Conservation (phyloP, 2,329 filamentous ascomycete genomes). For the Chaetomiaceae sp. region DNA sequence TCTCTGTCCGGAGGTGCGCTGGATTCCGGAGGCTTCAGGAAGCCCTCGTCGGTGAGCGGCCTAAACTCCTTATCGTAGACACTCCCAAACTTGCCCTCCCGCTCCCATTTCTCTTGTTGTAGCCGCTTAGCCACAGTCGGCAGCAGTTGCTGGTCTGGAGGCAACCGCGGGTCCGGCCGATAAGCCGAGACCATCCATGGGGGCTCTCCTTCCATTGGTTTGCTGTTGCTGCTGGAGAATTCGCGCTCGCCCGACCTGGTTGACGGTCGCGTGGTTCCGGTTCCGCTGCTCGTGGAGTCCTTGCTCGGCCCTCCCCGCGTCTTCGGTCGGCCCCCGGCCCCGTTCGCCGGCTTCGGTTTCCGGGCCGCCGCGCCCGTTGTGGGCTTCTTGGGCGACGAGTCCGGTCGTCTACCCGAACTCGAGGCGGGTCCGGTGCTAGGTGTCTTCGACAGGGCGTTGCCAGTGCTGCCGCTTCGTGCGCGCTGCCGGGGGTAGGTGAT, state of each 20-base stretch:
- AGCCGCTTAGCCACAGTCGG: constrained; percentile 87
- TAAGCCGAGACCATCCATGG: constrained; percentile 95
- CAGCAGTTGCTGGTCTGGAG: constrained; percentile 90
- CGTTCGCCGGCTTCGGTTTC: constrained; percentile 39
- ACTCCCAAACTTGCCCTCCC: constrained; percentile 78
- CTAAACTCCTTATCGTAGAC: constrained; percentile 85
- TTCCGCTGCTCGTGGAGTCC: constrained; percentile 39
- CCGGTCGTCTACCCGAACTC: constrained; percentile 36
- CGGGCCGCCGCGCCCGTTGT: constrained; percentile 29
- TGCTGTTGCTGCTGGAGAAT: constrained; percentile 38
- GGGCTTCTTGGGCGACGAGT: constrained; percentile 51
- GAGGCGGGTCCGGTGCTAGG: constrained; percentile 23
- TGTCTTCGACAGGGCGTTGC: constrained; percentile 47
- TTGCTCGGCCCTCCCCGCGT: constrained; percentile 54
- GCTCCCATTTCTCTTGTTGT: constrained; percentile 93
- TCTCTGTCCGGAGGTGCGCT: constrained; percentile 26
- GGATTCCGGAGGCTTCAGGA: constrained; percentile 40
- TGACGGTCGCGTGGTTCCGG: constrained; percentile 49
- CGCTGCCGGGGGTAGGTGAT: constrained; percentile 57
- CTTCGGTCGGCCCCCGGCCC: constrained; percentile 48
- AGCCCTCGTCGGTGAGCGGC: constrained; percentile 64
- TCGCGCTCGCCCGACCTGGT: constrained; percentile 59
- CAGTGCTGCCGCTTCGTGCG: constrained; percentile 62
- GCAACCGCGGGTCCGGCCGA: constrained; percentile 87
- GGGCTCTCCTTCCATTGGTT: constrained; percentile 85